These are phyloP conservation scores for Daldinia sp. DNA, from an alignment of 2,329 filamentous ascomycete species.

Conservation along the genomic window DNA sequence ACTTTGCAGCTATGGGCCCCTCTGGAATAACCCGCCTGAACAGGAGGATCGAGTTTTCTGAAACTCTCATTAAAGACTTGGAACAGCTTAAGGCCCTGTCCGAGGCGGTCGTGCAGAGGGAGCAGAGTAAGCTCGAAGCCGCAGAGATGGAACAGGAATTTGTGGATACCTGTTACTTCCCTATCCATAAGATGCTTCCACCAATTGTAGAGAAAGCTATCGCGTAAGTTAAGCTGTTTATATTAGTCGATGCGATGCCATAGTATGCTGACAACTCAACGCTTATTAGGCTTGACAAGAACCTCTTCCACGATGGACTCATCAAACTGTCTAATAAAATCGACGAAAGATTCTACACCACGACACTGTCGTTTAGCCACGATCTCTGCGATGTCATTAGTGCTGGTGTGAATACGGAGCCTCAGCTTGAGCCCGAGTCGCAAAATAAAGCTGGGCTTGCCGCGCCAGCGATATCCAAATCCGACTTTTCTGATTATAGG, in stretches of 20 bases:
- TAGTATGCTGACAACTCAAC: slow-evolving; percentile 49
- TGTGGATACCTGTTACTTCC: slow-evolving; percentile 91
- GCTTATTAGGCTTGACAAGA: slow-evolving; percentile 67
- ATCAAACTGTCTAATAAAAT: slow-evolving; percentile 59
- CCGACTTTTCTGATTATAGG: slow-evolving; percentile 72
- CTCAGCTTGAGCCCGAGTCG: slow-evolving; percentile 41
- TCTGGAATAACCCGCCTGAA: slow-evolving; percentile 79
- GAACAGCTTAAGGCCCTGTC: slow-evolving; percentile 77
- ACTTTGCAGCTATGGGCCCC: slow-evolving; percentile 94
- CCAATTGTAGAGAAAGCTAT: slow-evolving; percentile 83
- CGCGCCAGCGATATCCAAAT: slow-evolving; percentile 61
- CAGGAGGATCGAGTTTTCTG: slow-evolving; percentile 87
- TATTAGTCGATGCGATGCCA: slow-evolving; percentile 30
- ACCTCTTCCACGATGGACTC: slow-evolving; percentile 64
- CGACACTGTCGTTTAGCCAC: slow-evolving; percentile 63
- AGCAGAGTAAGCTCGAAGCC: slow-evolving; percentile 79
- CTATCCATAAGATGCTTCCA: slow-evolving; percentile 77
- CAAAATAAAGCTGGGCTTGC: slow-evolving; percentile 46
- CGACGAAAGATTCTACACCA: slow-evolving; percentile 66
- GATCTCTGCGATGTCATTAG: slow-evolving; percentile 65
- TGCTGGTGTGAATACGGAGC: slow-evolving; percentile 58
- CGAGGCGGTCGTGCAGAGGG: slow-evolving; percentile 75
- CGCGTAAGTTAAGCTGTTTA: slow-evolving; percentile 66
- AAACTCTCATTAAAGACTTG: slow-evolving; percentile 78
- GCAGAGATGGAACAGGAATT: slow-evolving; percentile 79